Conservation (phyloP, 257 asterid species). For the Linderniella brevidens region DNA sequence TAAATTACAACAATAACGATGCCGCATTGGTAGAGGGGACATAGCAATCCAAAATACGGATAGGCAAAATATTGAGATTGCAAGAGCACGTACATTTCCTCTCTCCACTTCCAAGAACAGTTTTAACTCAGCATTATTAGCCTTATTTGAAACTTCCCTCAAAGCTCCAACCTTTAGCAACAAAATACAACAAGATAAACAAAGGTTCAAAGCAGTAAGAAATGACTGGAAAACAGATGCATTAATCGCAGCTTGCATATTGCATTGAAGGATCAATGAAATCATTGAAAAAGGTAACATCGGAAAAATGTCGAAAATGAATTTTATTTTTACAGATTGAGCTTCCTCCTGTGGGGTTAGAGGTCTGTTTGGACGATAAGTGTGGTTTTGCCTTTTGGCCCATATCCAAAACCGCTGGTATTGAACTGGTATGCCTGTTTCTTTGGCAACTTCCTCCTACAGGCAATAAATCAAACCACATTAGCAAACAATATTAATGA, state of each 20-base stretch:
- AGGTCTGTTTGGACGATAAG: conserved; percentile 92
- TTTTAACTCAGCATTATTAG: conserved; percentile 76
- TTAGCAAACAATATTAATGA: too few species aligned
- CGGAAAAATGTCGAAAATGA: too few species aligned
- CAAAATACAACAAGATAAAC: neutral
- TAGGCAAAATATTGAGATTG: too few species aligned
- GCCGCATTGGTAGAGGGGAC: too few species aligned
- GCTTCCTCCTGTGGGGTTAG: conserved; percentile 77
- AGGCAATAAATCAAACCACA: neutral
- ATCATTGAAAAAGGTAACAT: too few species aligned
- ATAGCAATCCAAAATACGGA: too few species aligned
- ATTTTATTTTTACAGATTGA: conserved; percentile 35
- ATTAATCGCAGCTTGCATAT: too few species aligned
- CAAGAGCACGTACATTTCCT: conserved; percentile 43
- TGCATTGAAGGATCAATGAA: too few species aligned
- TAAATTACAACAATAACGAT: too few species aligned
- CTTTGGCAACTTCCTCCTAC: conserved; percentile 96
- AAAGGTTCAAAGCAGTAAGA: too few species aligned
- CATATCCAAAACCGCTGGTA: conserved; percentile 91
- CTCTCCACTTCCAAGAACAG: conserved; percentile 70
- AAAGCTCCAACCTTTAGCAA: conserved; percentile 93
- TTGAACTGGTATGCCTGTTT: conserved; percentile 75
- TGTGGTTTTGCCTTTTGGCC: conserved; percentile 96
- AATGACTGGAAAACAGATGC: too few species aligned
- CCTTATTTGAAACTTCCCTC: conserved; percentile 81